phyloP scores from a whole-genome alignment of 208 protist genomes.

The Leishmania mexicana region DNA sequence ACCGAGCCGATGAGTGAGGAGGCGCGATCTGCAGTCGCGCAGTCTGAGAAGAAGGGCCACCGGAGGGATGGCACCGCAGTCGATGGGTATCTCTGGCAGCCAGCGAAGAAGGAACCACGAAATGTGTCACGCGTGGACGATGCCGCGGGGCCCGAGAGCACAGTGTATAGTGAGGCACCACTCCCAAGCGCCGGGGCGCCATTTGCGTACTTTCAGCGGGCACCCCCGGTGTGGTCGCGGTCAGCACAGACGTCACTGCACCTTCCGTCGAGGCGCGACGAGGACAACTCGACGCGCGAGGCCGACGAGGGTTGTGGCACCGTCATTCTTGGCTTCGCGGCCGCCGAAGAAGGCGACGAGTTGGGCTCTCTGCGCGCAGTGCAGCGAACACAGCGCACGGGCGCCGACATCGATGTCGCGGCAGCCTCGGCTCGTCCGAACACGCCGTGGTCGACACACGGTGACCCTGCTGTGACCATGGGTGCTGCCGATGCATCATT shows the following conservation, averaged over 20 bases:
- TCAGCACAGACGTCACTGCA: not conserved
- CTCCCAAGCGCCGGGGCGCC: not conserved
- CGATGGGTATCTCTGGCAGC: not conserved
- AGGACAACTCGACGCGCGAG: not conserved
- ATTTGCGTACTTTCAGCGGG: slow-evolving; percentile 26
- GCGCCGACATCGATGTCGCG: not conserved
- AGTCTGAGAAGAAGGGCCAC: not conserved
- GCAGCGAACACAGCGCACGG: not conserved
- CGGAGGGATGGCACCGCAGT: not conserved
- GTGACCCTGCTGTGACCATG: not conserved
- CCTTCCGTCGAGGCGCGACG: not conserved
- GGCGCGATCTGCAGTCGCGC: not conserved
- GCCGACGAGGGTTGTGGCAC: not conserved
- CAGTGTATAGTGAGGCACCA: not conserved
- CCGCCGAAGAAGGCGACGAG: not conserved
- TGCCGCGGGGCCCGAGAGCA: not conserved
- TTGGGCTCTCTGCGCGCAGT: not conserved
- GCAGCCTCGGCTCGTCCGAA: not conserved
- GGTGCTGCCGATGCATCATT: not conserved
- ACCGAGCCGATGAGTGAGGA: not conserved
- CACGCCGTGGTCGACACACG: not conserved
- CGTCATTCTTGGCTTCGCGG: not conserved
- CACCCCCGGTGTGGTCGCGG: slow-evolving; percentile 12
- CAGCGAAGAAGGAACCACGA: not conserved
- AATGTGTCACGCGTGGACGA: not conserved